phyloP scores from a whole-genome alignment of 768 basidiomycete genomes.

The Thelephora ganbajun region DNA sequence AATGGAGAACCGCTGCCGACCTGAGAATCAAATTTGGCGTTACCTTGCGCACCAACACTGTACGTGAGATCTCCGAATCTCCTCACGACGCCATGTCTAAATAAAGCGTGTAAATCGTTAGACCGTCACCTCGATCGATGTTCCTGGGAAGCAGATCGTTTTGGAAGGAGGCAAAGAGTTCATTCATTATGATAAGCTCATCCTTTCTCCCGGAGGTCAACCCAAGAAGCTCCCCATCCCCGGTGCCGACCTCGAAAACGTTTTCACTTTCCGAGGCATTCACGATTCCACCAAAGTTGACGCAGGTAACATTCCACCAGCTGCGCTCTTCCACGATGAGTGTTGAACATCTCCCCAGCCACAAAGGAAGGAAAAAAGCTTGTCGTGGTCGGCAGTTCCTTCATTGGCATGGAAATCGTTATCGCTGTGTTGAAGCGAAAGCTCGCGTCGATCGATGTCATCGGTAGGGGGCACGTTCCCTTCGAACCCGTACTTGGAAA shows the following conservation, averaged over 20 bases:
- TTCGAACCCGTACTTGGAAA: slow-evolving; percentile 75
- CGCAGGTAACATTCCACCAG: slow-evolving; percentile 30
- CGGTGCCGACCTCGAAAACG: slow-evolving; percentile 60
- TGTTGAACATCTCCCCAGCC: slow-evolving; percentile 21
- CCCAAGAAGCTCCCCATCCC: slow-evolving; percentile 69
- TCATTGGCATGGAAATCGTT: slow-evolving; percentile 90
- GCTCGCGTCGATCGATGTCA: slow-evolving; percentile 69
- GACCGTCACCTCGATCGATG: slow-evolving; percentile 61
- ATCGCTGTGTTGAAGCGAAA: slow-evolving; percentile 58
- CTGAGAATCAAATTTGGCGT: slow-evolving; percentile 65
- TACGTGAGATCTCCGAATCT: slow-evolving; percentile 17
- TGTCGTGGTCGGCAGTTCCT: slow-evolving; percentile 79
- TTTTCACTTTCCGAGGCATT: slow-evolving; percentile 61
- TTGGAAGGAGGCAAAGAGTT: slow-evolving; percentile 45
- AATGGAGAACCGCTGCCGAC: slow-evolving; percentile 58
- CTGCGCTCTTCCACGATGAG: neutral
- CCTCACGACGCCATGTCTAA: slow-evolving; percentile 1
- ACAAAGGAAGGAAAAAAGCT: slow-evolving; percentile 60
- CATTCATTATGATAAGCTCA: slow-evolving; percentile 58
- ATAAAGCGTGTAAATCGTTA: slow-evolving; percentile 12
- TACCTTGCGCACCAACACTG: slow-evolving; percentile 45
- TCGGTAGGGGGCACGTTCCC: slow-evolving; percentile 72
- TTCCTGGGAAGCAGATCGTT: slow-evolving; percentile 44
- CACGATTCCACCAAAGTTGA: slow-evolving; percentile 61
- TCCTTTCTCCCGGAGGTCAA: slow-evolving; percentile 65